Conservation (phyloP, 257 asterid species). For the Solanum pimpinellifolium region DNA sequence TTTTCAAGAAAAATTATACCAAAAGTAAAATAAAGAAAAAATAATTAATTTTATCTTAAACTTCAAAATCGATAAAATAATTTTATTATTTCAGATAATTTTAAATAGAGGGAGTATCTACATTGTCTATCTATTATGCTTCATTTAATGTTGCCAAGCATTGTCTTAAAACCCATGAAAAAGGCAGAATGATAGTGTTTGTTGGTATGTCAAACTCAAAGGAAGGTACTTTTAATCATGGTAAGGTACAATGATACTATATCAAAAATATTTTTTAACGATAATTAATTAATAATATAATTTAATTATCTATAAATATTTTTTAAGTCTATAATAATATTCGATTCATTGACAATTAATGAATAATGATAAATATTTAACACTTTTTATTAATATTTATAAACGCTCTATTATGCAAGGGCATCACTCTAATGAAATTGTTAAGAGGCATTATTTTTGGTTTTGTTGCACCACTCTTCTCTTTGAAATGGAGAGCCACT, state of each 20-base stretch:
- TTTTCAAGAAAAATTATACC: background rate
- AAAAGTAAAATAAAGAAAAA: background rate
- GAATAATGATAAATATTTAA: accelerated
- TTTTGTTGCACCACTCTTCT: background rate
- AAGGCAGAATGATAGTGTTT: background rate
- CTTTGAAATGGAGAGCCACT: background rate
- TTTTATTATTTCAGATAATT: background rate
- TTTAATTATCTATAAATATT: accelerated
- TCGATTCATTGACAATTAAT: too few species aligned
- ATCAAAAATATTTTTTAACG: too few species aligned
- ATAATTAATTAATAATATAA: too few species aligned
- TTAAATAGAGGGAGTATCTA: background rate
- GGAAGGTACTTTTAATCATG: background rate
- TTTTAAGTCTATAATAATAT: too few species aligned
- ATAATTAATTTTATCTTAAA: background rate
- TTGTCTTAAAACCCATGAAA: background rate
- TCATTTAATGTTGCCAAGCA: background rate
- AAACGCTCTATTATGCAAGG: background rate
- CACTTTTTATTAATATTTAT: too few species aligned
- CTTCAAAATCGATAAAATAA: background rate
- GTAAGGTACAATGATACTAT: background rate
- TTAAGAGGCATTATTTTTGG: background rate
- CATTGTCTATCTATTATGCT: background rate
- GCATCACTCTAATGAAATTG: background rate
- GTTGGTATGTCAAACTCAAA: background rate